Conservation (phyloP, 2,329 filamentous ascomycete species). For the Pyrenophora seminiperda region DNA sequence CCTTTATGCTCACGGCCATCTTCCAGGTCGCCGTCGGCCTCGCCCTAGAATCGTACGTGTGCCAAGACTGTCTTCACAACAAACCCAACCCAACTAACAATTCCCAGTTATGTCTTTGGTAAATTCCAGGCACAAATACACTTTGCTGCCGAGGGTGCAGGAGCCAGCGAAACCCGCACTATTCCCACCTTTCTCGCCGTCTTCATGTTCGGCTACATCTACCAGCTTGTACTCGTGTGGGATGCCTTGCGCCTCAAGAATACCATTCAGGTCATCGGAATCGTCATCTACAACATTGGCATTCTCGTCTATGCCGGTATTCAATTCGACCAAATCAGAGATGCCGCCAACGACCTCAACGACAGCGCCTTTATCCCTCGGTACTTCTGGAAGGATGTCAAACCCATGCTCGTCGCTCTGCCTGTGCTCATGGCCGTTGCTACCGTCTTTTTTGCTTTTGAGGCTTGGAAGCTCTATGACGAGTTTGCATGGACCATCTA, state of each 20-base stretch:
- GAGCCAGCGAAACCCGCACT: slow-evolving; percentile 58
- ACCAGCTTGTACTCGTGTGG: slow-evolving; percentile 87
- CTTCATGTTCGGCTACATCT: slow-evolving; percentile 96
- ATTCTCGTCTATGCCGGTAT: slow-evolving; percentile 92
- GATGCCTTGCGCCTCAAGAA: slow-evolving; percentile 94
- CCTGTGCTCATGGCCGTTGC: slow-evolving; percentile 80
- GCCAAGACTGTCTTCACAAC: not conserved
- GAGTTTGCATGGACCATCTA: slow-evolving; percentile 99
- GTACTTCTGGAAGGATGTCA: slow-evolving; percentile 70
- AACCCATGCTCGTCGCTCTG: slow-evolving; percentile 81
- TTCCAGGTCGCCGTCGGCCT: slow-evolving; percentile 81
- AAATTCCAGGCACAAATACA: slow-evolving; percentile 72
- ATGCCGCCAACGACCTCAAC: slow-evolving; percentile 67
- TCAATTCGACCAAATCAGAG: slow-evolving; percentile 86
- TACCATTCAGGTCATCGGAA: slow-evolving; percentile 96
- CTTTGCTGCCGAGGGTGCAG: slow-evolving; percentile 47
- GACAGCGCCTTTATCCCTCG: slow-evolving; percentile 52
- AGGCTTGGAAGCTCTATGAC: slow-evolving; percentile 95
- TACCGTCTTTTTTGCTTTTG: slow-evolving; percentile 72
- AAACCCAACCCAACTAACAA: slow-evolving; percentile 13
- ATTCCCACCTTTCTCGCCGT: slow-evolving; percentile 95
- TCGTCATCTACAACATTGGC: slow-evolving; percentile 90
- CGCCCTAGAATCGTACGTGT: slow-evolving; percentile 80
- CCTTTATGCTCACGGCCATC: slow-evolving; percentile 75
- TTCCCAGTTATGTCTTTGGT: slow-evolving; percentile 80